A percentile compares a stretch with the other conserved stretches of the same genome.
These are phyloP conservation scores for Phytophthora pseudosyringae DNA, from an alignment of 352 stramenopile genomes.

Conservation along the genomic window DNA sequence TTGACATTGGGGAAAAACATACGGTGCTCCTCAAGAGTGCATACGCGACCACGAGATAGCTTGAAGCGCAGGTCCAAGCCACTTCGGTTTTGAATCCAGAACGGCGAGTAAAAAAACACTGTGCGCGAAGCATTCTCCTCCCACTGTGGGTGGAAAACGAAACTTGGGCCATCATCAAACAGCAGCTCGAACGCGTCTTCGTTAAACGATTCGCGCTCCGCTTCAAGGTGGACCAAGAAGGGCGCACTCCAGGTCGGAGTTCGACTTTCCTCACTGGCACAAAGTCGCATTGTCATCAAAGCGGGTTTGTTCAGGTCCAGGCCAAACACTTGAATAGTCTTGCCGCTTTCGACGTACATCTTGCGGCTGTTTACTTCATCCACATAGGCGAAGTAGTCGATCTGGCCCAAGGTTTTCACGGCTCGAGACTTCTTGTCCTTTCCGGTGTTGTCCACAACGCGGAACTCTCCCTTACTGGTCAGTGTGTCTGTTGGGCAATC, in stretches of 20 bases:
- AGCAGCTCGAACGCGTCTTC: slow-evolving; percentile 62
- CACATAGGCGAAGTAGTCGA: slow-evolving; percentile 80
- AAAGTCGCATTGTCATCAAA: slow-evolving; percentile 82
- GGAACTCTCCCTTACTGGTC: slow-evolving; percentile 66
- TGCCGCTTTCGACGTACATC: slow-evolving; percentile 81
- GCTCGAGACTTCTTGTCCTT: slow-evolving; percentile 54
- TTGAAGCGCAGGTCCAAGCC: slow-evolving; percentile 80
- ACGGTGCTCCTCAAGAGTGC: slow-evolving; percentile 72
- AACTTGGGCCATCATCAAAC: slow-evolving; percentile 66
- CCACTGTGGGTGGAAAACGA: slow-evolving; percentile 79
- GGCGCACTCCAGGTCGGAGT: slow-evolving; percentile 59
- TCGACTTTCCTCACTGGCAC: slow-evolving; percentile 57
- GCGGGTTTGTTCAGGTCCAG: slow-evolving; percentile 69
- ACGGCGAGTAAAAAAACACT: slow-evolving; percentile 75
- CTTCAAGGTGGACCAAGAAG: slow-evolving; percentile 69
- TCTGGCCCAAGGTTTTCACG: slow-evolving; percentile 55
- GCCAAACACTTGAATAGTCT: slow-evolving; percentile 83
- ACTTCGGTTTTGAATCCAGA: slow-evolving; percentile 88
- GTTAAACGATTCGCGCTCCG: slow-evolving; percentile 56
- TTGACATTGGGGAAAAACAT: slow-evolving; percentile 69
- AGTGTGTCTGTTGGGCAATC: slow-evolving; percentile 74
- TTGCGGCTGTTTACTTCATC: slow-evolving; percentile 80
- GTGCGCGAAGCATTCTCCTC: slow-evolving; percentile 57
- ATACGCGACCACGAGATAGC: slow-evolving; percentile 60
- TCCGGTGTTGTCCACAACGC: slow-evolving; percentile 33